These are phyloP conservation scores for Alternaria metachromatica DNA, from an alignment of 2,329 filamentous ascomycete species.

Conservation along the genomic window DNA sequence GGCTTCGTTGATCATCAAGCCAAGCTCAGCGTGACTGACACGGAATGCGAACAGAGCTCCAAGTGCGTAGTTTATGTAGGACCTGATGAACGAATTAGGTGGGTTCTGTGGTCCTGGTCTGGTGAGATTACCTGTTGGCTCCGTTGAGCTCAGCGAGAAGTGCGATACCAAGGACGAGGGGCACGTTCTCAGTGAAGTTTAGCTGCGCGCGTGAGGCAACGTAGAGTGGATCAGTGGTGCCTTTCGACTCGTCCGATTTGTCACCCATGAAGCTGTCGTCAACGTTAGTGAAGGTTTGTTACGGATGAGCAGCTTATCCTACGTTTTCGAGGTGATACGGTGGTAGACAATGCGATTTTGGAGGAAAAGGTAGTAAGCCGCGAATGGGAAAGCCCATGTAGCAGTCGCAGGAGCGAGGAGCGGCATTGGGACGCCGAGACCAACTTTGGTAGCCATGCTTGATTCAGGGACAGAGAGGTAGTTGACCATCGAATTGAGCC, in stretches of 20 bases:
- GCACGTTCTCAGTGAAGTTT: conserved; percentile 56
- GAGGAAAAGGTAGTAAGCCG: conserved; percentile 52
- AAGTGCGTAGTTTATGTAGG: conserved; percentile 48
- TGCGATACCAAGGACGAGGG: conserved; percentile 48
- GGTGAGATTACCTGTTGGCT: conserved; percentile 38
- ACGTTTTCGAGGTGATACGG: conserved; percentile 44
- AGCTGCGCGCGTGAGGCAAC: conserved; percentile 47
- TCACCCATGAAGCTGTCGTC: conserved; percentile 35
- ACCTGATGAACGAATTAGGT: conserved; percentile 20
- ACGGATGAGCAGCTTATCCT: conserved; percentile 3
- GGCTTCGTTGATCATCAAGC: conserved; percentile 38
- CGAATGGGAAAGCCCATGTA: conserved; percentile 51
- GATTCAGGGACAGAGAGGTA: conserved; percentile 19
- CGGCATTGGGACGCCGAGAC: conserved; percentile 42
- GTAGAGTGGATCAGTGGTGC: conserved; percentile 40
- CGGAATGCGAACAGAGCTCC: conserved; percentile 49
- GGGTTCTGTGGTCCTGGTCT: background rate
- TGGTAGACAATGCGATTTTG: conserved; percentile 48
- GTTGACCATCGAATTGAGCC: conserved; percentile 18
- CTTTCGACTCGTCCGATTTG: conserved; percentile 17
- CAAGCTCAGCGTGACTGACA: conserved; percentile 51
- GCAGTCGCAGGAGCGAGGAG: conserved; percentile 47
- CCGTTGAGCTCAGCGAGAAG: conserved; percentile 56
- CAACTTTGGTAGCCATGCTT: conserved; percentile 39
- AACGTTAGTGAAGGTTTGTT: conserved; percentile 9